Percentiles rank a stretch among this genome's conserved stretches.
Evolutionary conservation across 805 yeast genomes (phyloP).

Genomic region (Suhomyces emberorum): DNA sequence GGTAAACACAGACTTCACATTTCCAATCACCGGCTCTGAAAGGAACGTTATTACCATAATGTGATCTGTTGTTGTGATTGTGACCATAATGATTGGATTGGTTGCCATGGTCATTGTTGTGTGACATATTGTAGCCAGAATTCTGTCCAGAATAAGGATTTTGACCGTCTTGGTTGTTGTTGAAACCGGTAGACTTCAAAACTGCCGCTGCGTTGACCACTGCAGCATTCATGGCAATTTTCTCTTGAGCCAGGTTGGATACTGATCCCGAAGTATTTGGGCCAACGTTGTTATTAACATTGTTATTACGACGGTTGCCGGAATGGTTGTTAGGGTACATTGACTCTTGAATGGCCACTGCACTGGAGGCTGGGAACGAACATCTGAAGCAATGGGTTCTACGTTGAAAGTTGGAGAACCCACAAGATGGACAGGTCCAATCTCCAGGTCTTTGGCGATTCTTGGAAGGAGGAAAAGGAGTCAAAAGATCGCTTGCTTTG

Average conservation of each 20-base stretch:
- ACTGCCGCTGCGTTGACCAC: conserved; percentile 6
- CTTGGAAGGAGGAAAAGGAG: conserved; percentile 80
- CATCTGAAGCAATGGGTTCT: conserved; percentile 93
- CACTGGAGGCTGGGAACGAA: conserved; percentile 78
- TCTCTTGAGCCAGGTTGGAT: conserved; percentile 9
- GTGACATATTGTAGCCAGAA: background rate
- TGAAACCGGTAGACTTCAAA: conserved; percentile 1
- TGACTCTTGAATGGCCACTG: conserved; percentile 66
- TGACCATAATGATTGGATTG: conserved; percentile 15
- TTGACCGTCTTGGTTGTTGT: background rate
- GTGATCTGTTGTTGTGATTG: conserved; percentile 15
- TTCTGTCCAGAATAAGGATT: background rate
- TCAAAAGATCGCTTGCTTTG: conserved; percentile 73
- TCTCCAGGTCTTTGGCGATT: conserved; percentile 95
- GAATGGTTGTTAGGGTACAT: conserved; percentile 30
- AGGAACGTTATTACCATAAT: conserved; percentile 60
- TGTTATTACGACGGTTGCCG: conserved; percentile 7
- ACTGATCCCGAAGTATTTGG: conserved; percentile 5
- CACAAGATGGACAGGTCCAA: conserved; percentile 97
- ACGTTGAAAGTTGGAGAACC: conserved; percentile 90
- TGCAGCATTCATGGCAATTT: conserved; percentile 15
- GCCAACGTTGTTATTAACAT: conserved; percentile 3
- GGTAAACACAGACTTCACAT: conserved; percentile 83
- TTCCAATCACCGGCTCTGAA: conserved; percentile 98
- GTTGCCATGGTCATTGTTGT: conserved; percentile 5